Evolutionary conservation across 208 protist genomes (phyloP).

Genomic region (Acanthamoeba royreba): DNA sequence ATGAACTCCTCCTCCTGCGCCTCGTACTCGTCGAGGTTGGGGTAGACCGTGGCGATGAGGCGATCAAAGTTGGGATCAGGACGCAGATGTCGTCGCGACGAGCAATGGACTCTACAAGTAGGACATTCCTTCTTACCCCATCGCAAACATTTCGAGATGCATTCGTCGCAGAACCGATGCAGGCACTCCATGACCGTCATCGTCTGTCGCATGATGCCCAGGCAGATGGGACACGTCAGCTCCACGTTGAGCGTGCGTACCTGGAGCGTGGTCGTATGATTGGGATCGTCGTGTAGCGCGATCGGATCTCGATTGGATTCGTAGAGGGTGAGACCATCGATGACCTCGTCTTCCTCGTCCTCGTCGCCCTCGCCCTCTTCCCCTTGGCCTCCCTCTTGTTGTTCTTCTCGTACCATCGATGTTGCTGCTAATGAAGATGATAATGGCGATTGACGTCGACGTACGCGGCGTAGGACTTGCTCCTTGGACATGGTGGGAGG

Average conservation of each 20-base stretch:
- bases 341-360: background rate
- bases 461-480: background rate
- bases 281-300: background rate
- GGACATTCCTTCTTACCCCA: slow-evolving; percentile 42
- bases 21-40: slow-evolving; percentile 52
- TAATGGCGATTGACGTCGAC: too few species aligned
- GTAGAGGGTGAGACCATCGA: background rate
- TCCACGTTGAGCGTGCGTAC: slow-evolving; percentile 47
- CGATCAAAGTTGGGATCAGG: slow-evolving; percentile 38
- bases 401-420: too few species aligned
- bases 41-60: slow-evolving; percentile 54
- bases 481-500: background rate
- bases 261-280: background rate
- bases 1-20: slow-evolving; percentile 30
- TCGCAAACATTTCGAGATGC: slow-evolving; percentile 51
- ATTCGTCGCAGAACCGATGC: slow-evolving; percentile 55
- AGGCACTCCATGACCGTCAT: slow-evolving; percentile 63
- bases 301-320: background rate
- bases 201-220: slow-evolving; percentile 53
- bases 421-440: too few species aligned
- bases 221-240: slow-evolving; percentile 56
- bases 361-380: background rate
- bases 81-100: slow-evolving; percentile 28
- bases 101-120: slow-evolving; percentile 45
- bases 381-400: too few species aligned